phyloP scores from a whole-genome alignment of 192 early-diverging fungal species.

The Entomortierella chlamydospora region DNA sequence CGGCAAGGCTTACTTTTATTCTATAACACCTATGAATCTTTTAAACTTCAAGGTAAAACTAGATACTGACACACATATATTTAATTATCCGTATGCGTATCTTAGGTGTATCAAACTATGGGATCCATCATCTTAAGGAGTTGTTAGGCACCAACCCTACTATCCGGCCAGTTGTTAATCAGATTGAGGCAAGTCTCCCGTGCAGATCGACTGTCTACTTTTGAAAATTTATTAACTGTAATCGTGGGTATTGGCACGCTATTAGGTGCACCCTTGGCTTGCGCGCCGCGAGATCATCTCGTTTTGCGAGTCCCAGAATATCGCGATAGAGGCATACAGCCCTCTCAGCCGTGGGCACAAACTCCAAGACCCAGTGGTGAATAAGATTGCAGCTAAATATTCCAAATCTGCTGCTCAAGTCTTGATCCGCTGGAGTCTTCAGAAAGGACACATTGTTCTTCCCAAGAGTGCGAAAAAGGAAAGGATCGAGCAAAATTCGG shows the following conservation, averaged over 20 bases:
- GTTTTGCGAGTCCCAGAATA: conserved; percentile 60
- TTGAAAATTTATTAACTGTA: not conserved
- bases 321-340: conserved; percentile 67
- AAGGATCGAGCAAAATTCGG: conserved; percentile 67
- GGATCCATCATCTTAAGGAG: conserved; percentile 63
- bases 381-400: conserved; percentile 62
- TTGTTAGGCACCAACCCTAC: conserved; percentile 52
- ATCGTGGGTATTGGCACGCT: not conserved
- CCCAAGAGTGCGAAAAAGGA: conserved; percentile 67
- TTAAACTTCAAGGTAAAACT: not conserved
- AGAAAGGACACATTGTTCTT: conserved; percentile 65
- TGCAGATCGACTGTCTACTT: not conserved
- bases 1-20: conserved; percentile 18
- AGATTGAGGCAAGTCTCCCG: conserved; percentile 59
- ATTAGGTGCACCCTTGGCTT: conserved; percentile 63
- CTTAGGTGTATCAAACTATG: conserved; percentile 66
- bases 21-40: too few relatives aligned
- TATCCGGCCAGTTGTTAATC: conserved; percentile 63
- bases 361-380: conserved; percentile 60
- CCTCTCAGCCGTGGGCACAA: conserved; percentile 64
- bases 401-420: conserved; percentile 67
- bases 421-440: conserved; percentile 68
- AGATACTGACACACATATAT: not conserved
- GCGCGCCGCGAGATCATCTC: conserved; percentile 56
- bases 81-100: not conserved